Evolutionary conservation across 2,329 filamentous ascomycete genomes (phyloP).

Genomic region (Albophoma yamanashiensis): DNA sequence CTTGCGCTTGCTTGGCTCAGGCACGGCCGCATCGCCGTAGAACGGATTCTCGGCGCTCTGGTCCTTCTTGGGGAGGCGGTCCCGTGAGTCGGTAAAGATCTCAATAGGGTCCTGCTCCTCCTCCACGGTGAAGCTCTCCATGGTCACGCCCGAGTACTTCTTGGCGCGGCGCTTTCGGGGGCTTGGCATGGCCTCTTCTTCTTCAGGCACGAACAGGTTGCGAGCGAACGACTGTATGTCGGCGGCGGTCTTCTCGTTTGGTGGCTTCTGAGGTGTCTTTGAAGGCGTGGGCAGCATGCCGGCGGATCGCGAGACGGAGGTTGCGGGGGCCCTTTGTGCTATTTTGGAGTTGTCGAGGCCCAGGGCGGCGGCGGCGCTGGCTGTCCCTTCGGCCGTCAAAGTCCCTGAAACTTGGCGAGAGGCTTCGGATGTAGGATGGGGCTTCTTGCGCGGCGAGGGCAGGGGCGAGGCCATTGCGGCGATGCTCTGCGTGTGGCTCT

Average conservation of each 20-base stretch:
- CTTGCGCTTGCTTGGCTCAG: conserved; percentile 34
- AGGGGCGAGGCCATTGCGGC: conserved; percentile 29
- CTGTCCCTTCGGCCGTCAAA: conserved; percentile 31
- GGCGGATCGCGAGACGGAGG: conserved; percentile 20
- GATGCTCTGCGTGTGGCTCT: conserved; percentile 15
- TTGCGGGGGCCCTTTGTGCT: conserved; percentile 14
- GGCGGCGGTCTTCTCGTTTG: conserved; percentile 36
- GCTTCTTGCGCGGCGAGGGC: conserved; percentile 40
- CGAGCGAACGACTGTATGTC: conserved; percentile 45
- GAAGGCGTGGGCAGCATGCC: conserved; percentile 66
- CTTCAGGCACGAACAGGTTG: conserved; percentile 50
- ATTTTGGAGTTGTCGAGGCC: conserved; percentile 19
- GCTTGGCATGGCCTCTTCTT: conserved; percentile 46
- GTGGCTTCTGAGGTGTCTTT: conserved; percentile 63
- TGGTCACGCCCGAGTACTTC: conserved; percentile 42
- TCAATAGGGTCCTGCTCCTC: conserved; percentile 50
- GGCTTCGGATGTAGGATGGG: conserved; percentile 32
- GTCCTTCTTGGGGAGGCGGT: conserved; percentile 61
- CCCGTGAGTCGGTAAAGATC: conserved; percentile 72
- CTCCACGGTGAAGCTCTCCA: conserved; percentile 49
- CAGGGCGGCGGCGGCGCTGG: conserved; percentile 30
- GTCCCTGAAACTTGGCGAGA: conserved; percentile 35
- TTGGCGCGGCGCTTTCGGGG: conserved; percentile 48
- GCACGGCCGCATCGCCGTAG: conserved; percentile 34
- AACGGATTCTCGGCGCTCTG: conserved; percentile 63